These are phyloP conservation scores for Ceratorhiza oryzae-sativae DNA, from an alignment of 1,284 basidiomycete species.

Conservation along the genomic window DNA sequence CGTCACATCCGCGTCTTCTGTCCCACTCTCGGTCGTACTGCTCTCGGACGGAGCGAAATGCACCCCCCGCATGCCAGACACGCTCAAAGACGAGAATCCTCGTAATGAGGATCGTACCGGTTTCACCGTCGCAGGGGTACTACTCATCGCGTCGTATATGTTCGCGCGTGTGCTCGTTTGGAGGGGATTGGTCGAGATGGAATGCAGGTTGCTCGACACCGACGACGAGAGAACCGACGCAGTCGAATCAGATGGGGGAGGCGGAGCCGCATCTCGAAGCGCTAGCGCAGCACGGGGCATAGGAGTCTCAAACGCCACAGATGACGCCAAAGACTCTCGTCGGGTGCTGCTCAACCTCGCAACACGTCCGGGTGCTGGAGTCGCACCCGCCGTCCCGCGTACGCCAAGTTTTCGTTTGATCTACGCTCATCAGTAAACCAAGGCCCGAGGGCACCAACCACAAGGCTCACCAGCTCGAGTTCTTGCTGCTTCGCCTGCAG, in stretches of 20 bases:
- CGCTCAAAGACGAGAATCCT: slow-evolving; percentile 7
- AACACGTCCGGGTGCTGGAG: slow-evolving; percentile 56
- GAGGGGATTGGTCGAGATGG: slow-evolving; percentile 19
- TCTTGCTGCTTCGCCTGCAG: slow-evolving; percentile 91
- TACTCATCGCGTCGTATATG: slow-evolving; percentile 18
- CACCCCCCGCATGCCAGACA: slow-evolving; percentile 17
- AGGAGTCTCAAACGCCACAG: slow-evolving; percentile 29
- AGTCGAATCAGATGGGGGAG: slow-evolving; percentile 12
- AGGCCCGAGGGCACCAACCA: slow-evolving; percentile 4
- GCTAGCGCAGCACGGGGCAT: slow-evolving; percentile 18
- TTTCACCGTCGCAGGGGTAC: slow-evolving; percentile 25
- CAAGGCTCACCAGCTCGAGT: slow-evolving; percentile 74
- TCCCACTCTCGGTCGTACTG: slow-evolving; percentile 8
- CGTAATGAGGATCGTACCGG: slow-evolving; percentile 10
- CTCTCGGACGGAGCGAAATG: slow-evolving; percentile 33
- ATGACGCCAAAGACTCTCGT: slow-evolving; percentile 28
- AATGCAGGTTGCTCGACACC: neutral
- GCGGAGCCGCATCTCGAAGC: neutral
- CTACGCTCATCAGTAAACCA: slow-evolving; percentile 52
- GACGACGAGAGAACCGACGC: slow-evolving; percentile 21
- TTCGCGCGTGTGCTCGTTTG: slow-evolving; percentile 32
- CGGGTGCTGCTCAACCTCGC: neutral
- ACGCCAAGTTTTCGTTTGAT: slow-evolving; percentile 74
- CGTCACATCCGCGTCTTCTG: slow-evolving; percentile 1
- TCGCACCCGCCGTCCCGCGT: slow-evolving; percentile 66